Base-by-base conservation (phyloP, 2,329 filamentous ascomycete species). In the Microcera coccophila region DNA sequence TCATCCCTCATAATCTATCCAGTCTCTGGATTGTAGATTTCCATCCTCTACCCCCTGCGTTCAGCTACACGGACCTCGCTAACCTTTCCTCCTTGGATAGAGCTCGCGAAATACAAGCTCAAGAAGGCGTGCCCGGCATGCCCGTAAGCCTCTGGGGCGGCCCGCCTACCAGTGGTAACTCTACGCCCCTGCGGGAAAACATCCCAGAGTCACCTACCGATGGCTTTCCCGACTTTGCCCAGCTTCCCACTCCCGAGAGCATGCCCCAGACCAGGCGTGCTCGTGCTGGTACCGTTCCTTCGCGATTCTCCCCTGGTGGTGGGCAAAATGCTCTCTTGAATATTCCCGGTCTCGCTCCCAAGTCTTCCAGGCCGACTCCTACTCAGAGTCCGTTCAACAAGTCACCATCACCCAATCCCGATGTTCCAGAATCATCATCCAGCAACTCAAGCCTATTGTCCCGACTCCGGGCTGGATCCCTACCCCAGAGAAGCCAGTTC, bases 151-250 rank as follows among this genome's bases (percentile, higher is more conserved):
- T 85, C 33, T 97, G 93, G 93, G 90, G 90, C 75, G 91, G 93
- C 10, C 91, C 93, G 53, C 91, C 93, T 37, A 95, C 91, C 42
- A 96, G 91, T 65, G 93, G 91, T 53, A 91, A 95, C 67, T 96
- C 91, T 16, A 96, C 91, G 32, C 93, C 93, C 55, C 79, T 98
- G 39, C 88, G 93, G 61, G 93, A 97, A 72, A 96, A 91, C 53
- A 97, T 98, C 48, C 90, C 91, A 51, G 93, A 98, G 70, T 96
- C 91, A 26, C 93, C 93, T 22, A 93, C 87, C 53, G 91, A 96
- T 71, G 91, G 87, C 55, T 97, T 97, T 58, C 90, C 93, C 45
- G 90, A 95, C 66, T 89, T 95, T 63, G 79, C 85, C 51, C 81
- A 83, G 56, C 76, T 87, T 32, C 78, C 85, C 32, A 76, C 84